Percentiles rank a stretch among this genome's conserved stretches.
Evolutionary conservation across 345 rosid genomes (phyloP).

Genomic region (Reutealis trisperma): DNA sequence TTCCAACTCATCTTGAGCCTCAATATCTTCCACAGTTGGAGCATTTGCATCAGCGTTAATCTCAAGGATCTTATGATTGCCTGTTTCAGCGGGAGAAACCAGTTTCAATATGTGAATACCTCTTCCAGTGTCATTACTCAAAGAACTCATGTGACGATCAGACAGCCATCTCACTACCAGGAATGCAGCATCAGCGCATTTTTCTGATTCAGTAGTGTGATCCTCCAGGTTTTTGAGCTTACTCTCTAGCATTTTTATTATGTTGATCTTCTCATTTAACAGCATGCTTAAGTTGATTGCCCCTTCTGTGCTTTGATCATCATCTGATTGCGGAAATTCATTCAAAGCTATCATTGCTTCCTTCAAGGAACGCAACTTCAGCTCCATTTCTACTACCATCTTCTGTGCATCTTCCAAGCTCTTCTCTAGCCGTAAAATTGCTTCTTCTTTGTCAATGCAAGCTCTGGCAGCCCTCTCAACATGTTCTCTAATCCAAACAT

Average conservation of each 20-base stretch:
- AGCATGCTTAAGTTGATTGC: conserved; percentile 32
- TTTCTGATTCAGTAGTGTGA: conserved; percentile 48
- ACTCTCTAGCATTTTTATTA: conserved; percentile 37
- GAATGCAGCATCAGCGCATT: conserved; percentile 49
- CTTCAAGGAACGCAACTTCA: conserved; percentile 67
- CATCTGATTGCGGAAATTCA: conserved; percentile 43
- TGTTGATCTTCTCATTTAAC: conserved; percentile 47
- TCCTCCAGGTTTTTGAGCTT: conserved; percentile 38
- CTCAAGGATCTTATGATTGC: conserved; percentile 4
- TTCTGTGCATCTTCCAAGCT: conserved; percentile 85
- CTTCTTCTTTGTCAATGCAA: conserved; percentile 82
- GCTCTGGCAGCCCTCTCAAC: conserved; percentile 73
- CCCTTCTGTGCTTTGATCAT: conserved; percentile 42
- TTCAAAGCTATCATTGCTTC: conserved; percentile 66
- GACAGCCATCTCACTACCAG: conserved; percentile 54
- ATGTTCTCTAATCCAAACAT: conserved; percentile 57
- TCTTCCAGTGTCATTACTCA: conserved; percentile 17
- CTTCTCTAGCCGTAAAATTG: conserved; percentile 64
- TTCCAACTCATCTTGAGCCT: conserved; percentile 31
- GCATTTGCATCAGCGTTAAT: conserved; percentile 14
- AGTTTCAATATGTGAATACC: conserved; percentile 11
- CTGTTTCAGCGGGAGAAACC: conserved; percentile 17
- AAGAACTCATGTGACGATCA: conserved; percentile 32
- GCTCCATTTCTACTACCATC: conserved; percentile 70
- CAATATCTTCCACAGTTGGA: conserved; percentile 20